Conservation (phyloP, 2,329 filamentous ascomycete genomes). For the Penicillium sp. region DNA sequence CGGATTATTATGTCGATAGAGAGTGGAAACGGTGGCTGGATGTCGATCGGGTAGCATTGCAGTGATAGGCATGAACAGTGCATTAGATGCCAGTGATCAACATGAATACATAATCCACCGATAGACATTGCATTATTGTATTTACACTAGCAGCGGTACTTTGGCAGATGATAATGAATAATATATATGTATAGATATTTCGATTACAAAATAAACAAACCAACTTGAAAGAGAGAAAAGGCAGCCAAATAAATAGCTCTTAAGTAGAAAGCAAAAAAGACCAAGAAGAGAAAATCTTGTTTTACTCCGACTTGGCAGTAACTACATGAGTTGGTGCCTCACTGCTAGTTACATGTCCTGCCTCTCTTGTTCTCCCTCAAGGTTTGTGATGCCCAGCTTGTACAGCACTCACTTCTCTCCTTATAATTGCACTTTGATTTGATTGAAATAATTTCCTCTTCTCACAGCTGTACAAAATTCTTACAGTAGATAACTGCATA, state of each 20-base stretch:
- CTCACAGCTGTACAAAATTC: neutral
- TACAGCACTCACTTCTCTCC: constrained; percentile 20
- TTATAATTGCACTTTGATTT: constrained; percentile 1
- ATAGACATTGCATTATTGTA: neutral
- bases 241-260: no score
- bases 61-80: constrained; percentile 1
- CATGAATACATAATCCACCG: neutral
- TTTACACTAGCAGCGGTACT: no score
- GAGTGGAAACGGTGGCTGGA: neutral
- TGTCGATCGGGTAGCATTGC: constrained; percentile 4
- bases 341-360: constrained; percentile 6
- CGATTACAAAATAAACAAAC: neutral
- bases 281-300: no score
- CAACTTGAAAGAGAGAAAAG: no score
- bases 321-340: constrained; percentile 2
- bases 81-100: neutral
- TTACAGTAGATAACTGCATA: neutral
- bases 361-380: constrained; percentile 2
- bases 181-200: no score
- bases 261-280: no score
- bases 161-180: no score
- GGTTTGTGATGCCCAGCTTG: constrained; percentile 20
- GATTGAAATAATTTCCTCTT: neutral
- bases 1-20: neutral
- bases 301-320: neutral